Evolutionary conservation across 2,329 filamentous ascomycete genomes (phyloP), one percentile per base, ranked within the genome.

Genomic region (Clathrospora elynae): DNA sequence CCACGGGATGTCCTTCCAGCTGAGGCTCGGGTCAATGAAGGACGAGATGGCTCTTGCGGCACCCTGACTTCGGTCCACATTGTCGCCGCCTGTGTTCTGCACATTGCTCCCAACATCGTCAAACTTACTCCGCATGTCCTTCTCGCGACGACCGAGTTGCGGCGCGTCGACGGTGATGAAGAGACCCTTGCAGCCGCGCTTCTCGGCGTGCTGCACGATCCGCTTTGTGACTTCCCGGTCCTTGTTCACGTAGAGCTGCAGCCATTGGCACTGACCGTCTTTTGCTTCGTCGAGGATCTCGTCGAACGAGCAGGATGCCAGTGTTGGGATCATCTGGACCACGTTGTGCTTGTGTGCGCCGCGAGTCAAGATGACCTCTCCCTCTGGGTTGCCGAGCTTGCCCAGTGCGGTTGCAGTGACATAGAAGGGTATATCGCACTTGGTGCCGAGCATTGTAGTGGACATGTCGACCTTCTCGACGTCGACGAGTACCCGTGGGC

Each of bases 161-260:
- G 93, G 93, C 37, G 93, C 93, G 70, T 99, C 93, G 40, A 99
- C 93, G 2, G 93, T 99, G 75, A 99, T 96, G 78, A 99, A 99
- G 12, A 99, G 83, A 7, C 87, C 93, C 73, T 89, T 93, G 79
- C 93, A 97, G 18, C 93, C 93, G 42, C 93, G 86, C 64, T 77
- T 77, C 75, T 99, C 93, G 48, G 93, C 93, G 72, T 97, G 90
- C 73, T 92, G 72, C 34, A 99, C 87, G 58, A 99, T 97, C 52
- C 83, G 82, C 72, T 88, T 84, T 6, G 93, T 99, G 71, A 99
- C 92, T 20, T 80, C 81, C 42, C 93, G 87, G 75, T 99, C 87
- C 71, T 95, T 93, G 81, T 99, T 99, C 59, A 99, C 71, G 73
- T 96, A 95, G 1, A 99, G 82, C 74, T 99, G 93, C 56, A 99